Percentiles rank a stretch among this genome's conserved stretches.
phyloP scores from a whole-genome alignment of 2,329 filamentous ascomycete genomes.

The Fusarium armeniacum region DNA sequence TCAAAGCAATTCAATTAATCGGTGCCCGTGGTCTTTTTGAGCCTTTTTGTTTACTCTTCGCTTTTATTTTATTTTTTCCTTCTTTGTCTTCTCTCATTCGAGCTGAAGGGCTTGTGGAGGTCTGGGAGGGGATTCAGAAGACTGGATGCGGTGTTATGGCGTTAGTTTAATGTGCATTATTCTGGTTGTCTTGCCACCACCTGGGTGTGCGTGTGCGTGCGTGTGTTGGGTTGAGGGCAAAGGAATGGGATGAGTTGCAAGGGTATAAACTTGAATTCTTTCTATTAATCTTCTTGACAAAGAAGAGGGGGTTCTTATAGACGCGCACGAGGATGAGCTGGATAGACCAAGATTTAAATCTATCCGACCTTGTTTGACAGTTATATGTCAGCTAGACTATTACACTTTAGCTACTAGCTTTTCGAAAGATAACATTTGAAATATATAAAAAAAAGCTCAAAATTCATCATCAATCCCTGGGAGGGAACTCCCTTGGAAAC shows the following conservation, averaged over 20 bases:
- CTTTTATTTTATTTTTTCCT: neutral
- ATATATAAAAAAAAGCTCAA: constrained; percentile 2
- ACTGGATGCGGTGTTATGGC: constrained; percentile 34
- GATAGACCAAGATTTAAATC: constrained; percentile 8
- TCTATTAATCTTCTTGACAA: constrained; percentile 1
- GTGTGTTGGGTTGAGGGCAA: constrained; percentile 9
- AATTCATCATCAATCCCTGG: neutral
- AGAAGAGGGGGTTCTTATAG: constrained; percentile 9
- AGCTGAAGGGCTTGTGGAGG: constrained; percentile 7
- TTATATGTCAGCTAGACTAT: constrained; percentile 10
- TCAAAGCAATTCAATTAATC: constrained; percentile 7
- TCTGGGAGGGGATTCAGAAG: constrained; percentile 19
- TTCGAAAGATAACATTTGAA: neutral
- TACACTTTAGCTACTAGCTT: neutral
- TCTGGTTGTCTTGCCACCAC: constrained; percentile 14
- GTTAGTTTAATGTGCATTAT: constrained; percentile 23
- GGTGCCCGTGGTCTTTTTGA: constrained; percentile 20
- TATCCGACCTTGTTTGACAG: constrained; percentile 10
- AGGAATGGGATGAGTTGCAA: constrained; percentile 1
- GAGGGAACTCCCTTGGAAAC: neutral
- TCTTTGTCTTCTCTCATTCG: neutral
- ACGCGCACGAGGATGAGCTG: constrained; percentile 5
- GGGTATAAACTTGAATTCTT: constrained; percentile 24
- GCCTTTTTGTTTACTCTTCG: constrained; percentile 11
- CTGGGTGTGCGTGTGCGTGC: neutral